phyloP scores from a whole-genome alignment of 2,329 filamentous ascomycete genomes.

The Cladobotryum protrusum region DNA sequence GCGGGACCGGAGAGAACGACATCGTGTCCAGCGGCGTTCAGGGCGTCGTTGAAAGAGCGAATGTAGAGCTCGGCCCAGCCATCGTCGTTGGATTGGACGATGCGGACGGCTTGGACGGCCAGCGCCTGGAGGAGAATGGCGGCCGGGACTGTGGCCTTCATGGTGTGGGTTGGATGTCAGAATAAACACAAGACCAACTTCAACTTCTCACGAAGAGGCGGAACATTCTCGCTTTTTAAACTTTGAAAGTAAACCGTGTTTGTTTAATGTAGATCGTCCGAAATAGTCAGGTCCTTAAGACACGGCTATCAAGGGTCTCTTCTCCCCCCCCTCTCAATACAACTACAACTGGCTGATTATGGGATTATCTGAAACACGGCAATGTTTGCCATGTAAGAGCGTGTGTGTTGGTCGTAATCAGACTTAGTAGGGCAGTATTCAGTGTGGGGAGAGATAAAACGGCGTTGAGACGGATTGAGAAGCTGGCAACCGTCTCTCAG shows the following conservation, averaged over 20 bases:
- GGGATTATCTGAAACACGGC: too few species aligned
- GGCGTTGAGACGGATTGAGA: too few species aligned
- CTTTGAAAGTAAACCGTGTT: too few species aligned
- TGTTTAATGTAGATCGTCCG: neutral
- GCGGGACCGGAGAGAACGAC: conserved; percentile 61
- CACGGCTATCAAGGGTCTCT: neutral
- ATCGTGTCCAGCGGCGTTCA: conserved; percentile 50
- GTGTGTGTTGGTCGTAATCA: too few species aligned
- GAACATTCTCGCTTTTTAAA: too few species aligned
- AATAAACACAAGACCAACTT: too few species aligned
- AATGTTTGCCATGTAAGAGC: too few species aligned
- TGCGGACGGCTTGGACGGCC: conserved; percentile 37
- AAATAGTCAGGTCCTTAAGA: neutral
- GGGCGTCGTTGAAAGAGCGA: conserved; percentile 50
- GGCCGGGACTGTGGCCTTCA: conserved; percentile 21
- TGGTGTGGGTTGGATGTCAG: conserved; percentile 4
- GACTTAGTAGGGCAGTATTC: too few species aligned
- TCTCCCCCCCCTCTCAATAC: too few species aligned
- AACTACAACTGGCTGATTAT: too few species aligned
- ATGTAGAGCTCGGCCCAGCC: conserved; percentile 67
- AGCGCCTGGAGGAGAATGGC: conserved; percentile 19
- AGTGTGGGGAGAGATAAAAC: too few species aligned
- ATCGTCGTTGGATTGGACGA: conserved; percentile 64
- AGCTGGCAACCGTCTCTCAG: too few species aligned
- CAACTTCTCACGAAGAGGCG: neutral